Evolutionary conservation across 257 asterid species (phyloP), one percentile per base, ranked within the genome.

Genomic region (Solanum sejunctum): DNA sequence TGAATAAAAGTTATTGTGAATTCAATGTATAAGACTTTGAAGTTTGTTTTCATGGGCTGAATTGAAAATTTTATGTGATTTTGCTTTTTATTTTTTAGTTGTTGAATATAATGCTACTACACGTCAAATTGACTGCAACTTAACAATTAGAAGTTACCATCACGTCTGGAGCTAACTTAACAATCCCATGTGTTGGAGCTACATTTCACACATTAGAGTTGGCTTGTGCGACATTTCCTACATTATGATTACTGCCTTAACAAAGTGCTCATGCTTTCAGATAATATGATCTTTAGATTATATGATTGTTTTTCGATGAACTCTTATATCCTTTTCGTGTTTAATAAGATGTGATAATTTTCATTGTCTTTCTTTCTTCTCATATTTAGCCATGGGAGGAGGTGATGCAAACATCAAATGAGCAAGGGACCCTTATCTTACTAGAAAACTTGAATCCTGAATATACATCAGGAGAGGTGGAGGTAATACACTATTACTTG

Each of bases 391-490:
- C 94, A 43, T 95, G 98, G 98, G 93, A 90, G 89, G 90, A 89
- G 81, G 89, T 87, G 87, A 84, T 92, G 91, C 91, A 82, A 87
- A 41, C 58, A 80, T 95, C 97, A 86, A 89, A 93, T 57, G 92
- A 90, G 80, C 87, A 93, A 72, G 92, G 95, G 64, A 86, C 83
- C 41, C 89, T 95, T 85, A 87, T 93, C 87, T 87, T 93, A 84
- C 91, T 95, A 80, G 92, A 88, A 88, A 95, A 95, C 90, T 87
- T 95, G 88, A 92, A 92, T 88, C 97, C 98, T 32, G 87, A 84
- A 55, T 94, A 90, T 86, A 91, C 97, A 69, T 95, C 99, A 12
- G 95, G 89, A 87, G 99, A 95, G 67, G 98, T 94, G 20, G 95
- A 93, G 99, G 99, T 94, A 87, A 87, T 87, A 43, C 52, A 23